Conservation (phyloP, 2,329 filamentous ascomycete species). For the Diaporthe amygdali region DNA sequence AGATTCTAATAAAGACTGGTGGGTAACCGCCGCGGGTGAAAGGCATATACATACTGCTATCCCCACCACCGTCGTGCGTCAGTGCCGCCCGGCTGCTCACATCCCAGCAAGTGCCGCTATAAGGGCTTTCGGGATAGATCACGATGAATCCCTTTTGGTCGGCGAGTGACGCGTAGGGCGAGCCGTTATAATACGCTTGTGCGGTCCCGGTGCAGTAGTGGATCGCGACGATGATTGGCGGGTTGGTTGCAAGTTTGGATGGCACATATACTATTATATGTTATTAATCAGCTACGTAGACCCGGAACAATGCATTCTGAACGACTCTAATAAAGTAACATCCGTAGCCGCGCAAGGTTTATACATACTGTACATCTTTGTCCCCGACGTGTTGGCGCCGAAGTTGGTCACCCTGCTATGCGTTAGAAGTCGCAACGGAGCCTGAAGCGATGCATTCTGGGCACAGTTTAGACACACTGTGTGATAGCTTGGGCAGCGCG, state of each 20-base stretch:
- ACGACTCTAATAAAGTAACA: too few species aligned
- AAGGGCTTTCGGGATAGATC: constrained; percentile 50
- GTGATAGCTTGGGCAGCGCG: constrained; percentile 24
- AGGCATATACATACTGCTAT: too few species aligned
- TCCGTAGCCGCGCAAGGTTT: too few species aligned
- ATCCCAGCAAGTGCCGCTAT: constrained; percentile 61
- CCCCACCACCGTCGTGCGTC: constrained; percentile 55
- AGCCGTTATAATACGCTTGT: constrained; percentile 53
- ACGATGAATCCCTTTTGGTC: constrained; percentile 62
- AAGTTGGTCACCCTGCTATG: constrained; percentile 36
- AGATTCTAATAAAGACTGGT: too few species aligned
- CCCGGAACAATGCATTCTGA: too few species aligned
- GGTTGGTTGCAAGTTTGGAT: constrained; percentile 37
- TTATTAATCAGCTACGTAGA: too few species aligned
- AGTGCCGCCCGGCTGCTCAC: constrained; percentile 57
- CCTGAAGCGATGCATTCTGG: too few species aligned
- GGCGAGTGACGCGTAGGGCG: constrained; percentile 57
- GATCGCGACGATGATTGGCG: constrained; percentile 58
- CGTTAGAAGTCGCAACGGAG: too few species aligned
- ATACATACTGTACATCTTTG: constrained; percentile 38
- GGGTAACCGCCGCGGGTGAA: too few species aligned
- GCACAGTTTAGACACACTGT: too few species aligned
- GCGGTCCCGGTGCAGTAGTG: constrained; percentile 38
- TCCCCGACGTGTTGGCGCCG: constrained; percentile 30
- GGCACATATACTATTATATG: constrained; percentile 43